Evolutionary conservation across 2,329 filamentous ascomycete species (phyloP).

Genomic region (Scortechinia acanthostroma): DNA sequence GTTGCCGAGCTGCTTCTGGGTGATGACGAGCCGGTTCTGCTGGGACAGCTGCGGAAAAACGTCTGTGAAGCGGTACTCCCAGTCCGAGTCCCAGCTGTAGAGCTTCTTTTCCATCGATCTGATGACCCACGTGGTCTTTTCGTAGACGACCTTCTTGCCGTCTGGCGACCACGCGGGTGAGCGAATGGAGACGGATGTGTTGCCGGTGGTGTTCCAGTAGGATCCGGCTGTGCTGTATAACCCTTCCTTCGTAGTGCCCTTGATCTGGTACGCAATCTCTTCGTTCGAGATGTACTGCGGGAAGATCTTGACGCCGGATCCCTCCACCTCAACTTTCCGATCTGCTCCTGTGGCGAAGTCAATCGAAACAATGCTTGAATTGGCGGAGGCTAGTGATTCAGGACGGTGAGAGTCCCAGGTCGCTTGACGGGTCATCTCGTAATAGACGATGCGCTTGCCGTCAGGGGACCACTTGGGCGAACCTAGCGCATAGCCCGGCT

Average conservation of each 20-base stretch:
- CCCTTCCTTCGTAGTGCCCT: constrained; percentile 14
- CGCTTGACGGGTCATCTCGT: constrained; percentile 25
- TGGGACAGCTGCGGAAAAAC: constrained; percentile 25
- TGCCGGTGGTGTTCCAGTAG: constrained; percentile 6
- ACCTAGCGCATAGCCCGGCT: constrained; percentile 22
- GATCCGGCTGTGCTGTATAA: constrained; percentile 14
- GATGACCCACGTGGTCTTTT: constrained; percentile 14
- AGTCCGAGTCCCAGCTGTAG: constrained; percentile 27
- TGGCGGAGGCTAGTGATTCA: constrained; percentile 10
- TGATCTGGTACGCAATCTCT: constrained; percentile 15
- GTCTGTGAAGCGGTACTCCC: constrained; percentile 31
- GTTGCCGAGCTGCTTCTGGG: constrained; percentile 28
- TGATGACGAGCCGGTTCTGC: constrained; percentile 17
- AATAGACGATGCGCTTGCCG: constrained; percentile 23
- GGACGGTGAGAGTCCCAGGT: constrained; percentile 26
- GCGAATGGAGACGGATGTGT: not conserved
- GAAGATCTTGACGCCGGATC: constrained; percentile 17
- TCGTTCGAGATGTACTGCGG: constrained; percentile 10
- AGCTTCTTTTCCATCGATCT: constrained; percentile 23
- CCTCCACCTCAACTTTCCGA: constrained; percentile 15
- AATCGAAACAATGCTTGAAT: constrained; percentile 21
- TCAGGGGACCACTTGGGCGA: constrained; percentile 27
- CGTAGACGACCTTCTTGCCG: constrained; percentile 12
- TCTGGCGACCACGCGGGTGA: constrained; percentile 21
- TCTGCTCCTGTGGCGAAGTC: constrained; percentile 27